A percentile compares a stretch with the other conserved stretches of the same genome.
Evolutionary conservation across 1,284 basidiomycete genomes (phyloP).

Genomic region (Moesziomyces sp.): DNA sequence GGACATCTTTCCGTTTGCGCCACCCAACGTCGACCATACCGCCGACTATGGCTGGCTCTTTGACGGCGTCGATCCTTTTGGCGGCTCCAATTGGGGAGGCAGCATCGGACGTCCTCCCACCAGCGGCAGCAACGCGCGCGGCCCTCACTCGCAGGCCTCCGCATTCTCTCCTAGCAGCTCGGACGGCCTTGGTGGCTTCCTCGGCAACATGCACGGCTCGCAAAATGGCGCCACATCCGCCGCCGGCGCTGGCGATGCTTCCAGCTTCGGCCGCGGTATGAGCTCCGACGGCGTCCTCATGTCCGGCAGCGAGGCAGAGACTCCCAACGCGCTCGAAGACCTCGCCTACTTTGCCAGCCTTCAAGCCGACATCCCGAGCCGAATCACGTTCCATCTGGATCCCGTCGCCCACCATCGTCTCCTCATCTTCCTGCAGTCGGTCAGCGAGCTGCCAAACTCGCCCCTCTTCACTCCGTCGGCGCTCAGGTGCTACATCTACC

Average conservation of each 20-base stretch:
- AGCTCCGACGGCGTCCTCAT: slow-evolving; percentile 34
- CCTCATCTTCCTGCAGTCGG: slow-evolving; percentile 52
- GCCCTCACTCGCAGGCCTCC: slow-evolving; percentile 38
- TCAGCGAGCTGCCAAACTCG: slow-evolving; percentile 54
- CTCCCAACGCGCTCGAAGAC: slow-evolving; percentile 52
- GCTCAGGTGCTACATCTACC: slow-evolving; percentile 52
- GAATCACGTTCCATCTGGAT: slow-evolving; percentile 47
- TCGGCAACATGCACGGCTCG: slow-evolving; percentile 37
- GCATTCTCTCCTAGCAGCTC: slow-evolving; percentile 50
- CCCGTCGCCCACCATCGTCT: slow-evolving; percentile 44
- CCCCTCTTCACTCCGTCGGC: slow-evolving; percentile 53
- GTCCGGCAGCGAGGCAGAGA: slow-evolving; percentile 46
- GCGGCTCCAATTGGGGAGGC: slow-evolving; percentile 31
- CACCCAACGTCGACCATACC: slow-evolving; percentile 40
- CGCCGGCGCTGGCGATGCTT: slow-evolving; percentile 14
- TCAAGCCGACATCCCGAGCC: slow-evolving; percentile 51
- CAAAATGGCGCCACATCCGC: slow-evolving; percentile 21
- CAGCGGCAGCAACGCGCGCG: slow-evolving; percentile 26
- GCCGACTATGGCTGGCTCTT: slow-evolving; percentile 58
- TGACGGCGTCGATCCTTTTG: slow-evolving; percentile 51
- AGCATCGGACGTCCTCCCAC: slow-evolving; percentile 22
- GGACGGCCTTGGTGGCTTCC: slow-evolving; percentile 40
- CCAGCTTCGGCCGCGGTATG: slow-evolving; percentile 42
- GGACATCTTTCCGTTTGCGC: slow-evolving; percentile 52
- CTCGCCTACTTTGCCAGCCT: slow-evolving; percentile 56